Percentiles rank a stretch among this genome's conserved stretches.
phyloP scores from a whole-genome alignment of 352 stramenopile species.

The Peronospora destructor region DNA sequence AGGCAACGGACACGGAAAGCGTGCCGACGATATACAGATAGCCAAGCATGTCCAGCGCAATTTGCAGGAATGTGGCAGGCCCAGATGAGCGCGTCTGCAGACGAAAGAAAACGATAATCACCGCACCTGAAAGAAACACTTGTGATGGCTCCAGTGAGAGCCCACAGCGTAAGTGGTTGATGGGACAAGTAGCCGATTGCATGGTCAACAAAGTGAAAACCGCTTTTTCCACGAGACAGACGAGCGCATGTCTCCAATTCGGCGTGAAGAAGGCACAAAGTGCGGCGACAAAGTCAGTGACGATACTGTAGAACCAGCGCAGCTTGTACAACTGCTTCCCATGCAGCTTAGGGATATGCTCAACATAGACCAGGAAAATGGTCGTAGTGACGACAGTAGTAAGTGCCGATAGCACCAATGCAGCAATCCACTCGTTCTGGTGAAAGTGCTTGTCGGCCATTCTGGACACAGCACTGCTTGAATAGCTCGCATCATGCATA shows the following conservation, averaged over 20 bases:
- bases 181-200: constrained; percentile 56
- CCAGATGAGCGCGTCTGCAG: constrained; percentile 22
- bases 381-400: constrained; percentile 29
- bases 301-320: constrained; percentile 50
- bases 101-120: constrained; percentile 55
- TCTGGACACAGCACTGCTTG: constrained; percentile 29
- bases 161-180: constrained; percentile 66
- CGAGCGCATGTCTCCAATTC: constrained; percentile 61
- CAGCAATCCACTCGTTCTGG: constrained; percentile 45
- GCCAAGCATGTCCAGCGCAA: no score
- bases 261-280: constrained; percentile 52
- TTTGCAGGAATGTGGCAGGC: no score
- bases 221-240: constrained; percentile 57
- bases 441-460: constrained; percentile 35
- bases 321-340: constrained; percentile 49
- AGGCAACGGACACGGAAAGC: constrained; percentile 52
- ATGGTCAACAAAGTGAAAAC: constrained; percentile 66
- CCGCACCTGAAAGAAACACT: constrained; percentile 43
- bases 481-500: constrained; percentile 22
- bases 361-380: constrained; percentile 38
- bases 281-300: constrained; percentile 49
- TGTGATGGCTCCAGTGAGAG: constrained; percentile 39
- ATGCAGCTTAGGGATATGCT: constrained; percentile 39
- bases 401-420: constrained; percentile 30
- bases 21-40: constrained; percentile 4